Evolutionary conservation across 352 stramenopile genomes (phyloP), one percentile per base, ranked within the genome.

Genomic region (Phytophthora kernoviae): DNA sequence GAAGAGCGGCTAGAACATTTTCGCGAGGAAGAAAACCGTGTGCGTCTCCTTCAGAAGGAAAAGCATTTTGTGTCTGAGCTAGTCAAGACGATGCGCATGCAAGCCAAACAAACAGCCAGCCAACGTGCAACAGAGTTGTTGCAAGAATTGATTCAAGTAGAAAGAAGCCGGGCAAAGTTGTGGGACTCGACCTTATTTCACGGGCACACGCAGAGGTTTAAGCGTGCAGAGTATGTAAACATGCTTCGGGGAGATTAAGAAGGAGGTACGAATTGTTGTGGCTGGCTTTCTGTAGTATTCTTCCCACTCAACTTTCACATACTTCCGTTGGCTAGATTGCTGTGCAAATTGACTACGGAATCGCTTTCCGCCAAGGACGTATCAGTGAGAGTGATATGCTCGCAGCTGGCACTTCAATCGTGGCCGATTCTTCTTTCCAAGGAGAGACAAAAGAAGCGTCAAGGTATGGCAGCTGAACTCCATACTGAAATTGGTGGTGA

Each of bases 161-260:
- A 92, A 30, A 75, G 58, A 45, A 92, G 75, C 32, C 76, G 66
- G 5, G 54, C 64, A 2, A 77, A 82, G 58, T 68, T 62, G 21
- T 93, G 82, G 78, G 84, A 93, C 55, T 93, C 82, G 0, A 79
- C 49, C 1, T 50, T 92, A 2, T 68, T 93, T 18, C 84, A 93
- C 14, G 82, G 84, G 0, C 72, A 93, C 62, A 52, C 61, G 1
- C 84, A 93, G 50, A 69, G 84, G 14, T 92, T 93, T 45, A 73
- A 81, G 9, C 72, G 84, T 5, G 36, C 65, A 1, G 63, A 81
- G 22, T 93, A 92, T 27, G 68, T 87, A 1, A 74, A 59, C 1
- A 88, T 89, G 74, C 37, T 93, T 17, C 78, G 77, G 2, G 10
- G 63, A 90, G 40, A 91, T 93, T 48, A 88, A 90, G 46, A 88